Conservation (phyloP, 2,329 filamentous ascomycete genomes). For the Cryphonectria parasitica region DNA sequence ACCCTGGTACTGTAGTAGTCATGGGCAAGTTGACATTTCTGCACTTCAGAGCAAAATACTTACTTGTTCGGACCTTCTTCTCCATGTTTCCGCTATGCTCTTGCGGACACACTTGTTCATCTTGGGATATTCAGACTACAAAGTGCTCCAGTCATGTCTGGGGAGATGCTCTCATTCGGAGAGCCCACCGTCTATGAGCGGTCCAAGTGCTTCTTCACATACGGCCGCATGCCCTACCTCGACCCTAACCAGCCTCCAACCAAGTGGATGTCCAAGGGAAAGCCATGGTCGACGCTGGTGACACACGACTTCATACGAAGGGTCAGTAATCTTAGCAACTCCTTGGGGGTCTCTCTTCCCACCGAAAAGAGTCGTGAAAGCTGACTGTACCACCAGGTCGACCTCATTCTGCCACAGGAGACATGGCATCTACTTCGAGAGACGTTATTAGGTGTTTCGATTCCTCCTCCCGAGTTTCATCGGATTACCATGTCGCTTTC, state of each 20-base stretch:
- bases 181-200: conserved; percentile 53
- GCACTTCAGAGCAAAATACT: background rate
- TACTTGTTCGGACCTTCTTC: background rate
- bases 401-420: conserved; percentile 73
- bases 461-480: conserved; percentile 59
- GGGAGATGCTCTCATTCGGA: conserved; percentile 50
- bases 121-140: background rate
- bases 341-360: background rate
- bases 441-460: conserved; percentile 48
- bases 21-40: background rate
- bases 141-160: background rate
- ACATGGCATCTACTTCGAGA: conserved; percentile 57
- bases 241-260: conserved; percentile 71
- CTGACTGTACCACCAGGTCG: conserved; percentile 51
- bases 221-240: conserved; percentile 69
- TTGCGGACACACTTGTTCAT: background rate
- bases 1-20: background rate
- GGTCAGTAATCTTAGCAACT: conserved; percentile 43
- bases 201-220: conserved; percentile 75
- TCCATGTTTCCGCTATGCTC: background rate
- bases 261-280: conserved; percentile 72
- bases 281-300: conserved; percentile 74
- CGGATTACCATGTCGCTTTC: conserved; percentile 73
- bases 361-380: background rate
- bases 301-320: conserved; percentile 71